phyloP scores from a whole-genome alignment of 345 rosid species.

The Populus simonii region DNA sequence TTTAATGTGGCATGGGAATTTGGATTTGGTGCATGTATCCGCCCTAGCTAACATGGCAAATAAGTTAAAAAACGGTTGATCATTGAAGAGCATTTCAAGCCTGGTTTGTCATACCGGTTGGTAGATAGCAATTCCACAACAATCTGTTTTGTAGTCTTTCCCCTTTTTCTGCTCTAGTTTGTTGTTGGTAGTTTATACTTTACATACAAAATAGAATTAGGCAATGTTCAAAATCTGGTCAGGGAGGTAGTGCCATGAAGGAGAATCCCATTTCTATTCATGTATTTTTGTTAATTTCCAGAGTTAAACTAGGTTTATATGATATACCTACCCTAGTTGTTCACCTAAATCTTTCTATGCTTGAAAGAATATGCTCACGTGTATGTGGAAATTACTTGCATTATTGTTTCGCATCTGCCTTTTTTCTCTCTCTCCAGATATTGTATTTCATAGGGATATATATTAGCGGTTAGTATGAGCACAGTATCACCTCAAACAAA shows the following conservation, averaged over 20 bases:
- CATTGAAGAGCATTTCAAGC: neutral
- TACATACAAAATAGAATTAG: neutral
- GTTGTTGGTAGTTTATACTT: neutral
- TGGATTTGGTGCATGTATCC: neutral
- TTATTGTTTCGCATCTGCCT: neutral
- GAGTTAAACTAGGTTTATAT: neutral
- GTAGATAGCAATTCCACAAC: neutral
- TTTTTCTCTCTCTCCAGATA: neutral
- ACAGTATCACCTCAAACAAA: neutral
- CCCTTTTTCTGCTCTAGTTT: neutral
- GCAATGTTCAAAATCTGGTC: neutral
- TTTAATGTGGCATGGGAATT: slow-evolving; percentile 4
- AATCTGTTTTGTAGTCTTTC: neutral
- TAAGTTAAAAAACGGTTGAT: neutral
- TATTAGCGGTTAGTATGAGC: neutral
- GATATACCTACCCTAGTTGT: neutral
- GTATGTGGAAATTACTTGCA: neutral
- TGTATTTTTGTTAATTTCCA: neutral
- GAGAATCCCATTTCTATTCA: neutral
- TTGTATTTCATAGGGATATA: neutral
- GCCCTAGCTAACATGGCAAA: neutral
- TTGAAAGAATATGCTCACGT: neutral
- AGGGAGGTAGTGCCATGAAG: neutral
- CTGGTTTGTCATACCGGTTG: neutral
- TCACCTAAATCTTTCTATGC: neutral